Conservation (phyloP, 106 monocot genomes). For the Phalaenopsis equestris region DNA sequence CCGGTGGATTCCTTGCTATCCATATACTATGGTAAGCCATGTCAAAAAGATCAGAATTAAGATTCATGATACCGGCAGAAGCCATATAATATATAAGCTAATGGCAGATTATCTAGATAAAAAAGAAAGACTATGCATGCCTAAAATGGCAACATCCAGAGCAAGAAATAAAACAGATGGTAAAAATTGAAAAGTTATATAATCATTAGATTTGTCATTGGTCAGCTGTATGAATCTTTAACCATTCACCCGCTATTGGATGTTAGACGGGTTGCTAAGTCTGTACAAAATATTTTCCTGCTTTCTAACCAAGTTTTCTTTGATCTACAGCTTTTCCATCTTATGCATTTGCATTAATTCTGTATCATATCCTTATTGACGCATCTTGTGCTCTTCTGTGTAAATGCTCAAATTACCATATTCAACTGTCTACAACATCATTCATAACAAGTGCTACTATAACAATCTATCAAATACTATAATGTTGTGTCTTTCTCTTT, state of each 20-base stretch:
- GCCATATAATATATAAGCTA: not conserved
- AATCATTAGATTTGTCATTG: not conserved
- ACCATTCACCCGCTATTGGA: not conserved
- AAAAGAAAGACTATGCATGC: too few relatives aligned
- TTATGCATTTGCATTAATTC: not conserved
- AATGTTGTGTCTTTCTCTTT: too few relatives aligned
- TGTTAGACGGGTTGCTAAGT: not conserved
- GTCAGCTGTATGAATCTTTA: not conserved
- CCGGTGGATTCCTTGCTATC: constrained; percentile 18
- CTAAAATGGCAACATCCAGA: too few relatives aligned
- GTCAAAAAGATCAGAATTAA: not conserved
- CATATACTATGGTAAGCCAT: constrained; percentile 2
- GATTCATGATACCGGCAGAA: not conserved
- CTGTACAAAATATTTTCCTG: not conserved
- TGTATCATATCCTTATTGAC: not conserved
- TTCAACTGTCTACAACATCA: not conserved
- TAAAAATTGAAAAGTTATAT: too few relatives aligned
- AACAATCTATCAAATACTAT: too few relatives aligned
- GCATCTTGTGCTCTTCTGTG: not conserved
- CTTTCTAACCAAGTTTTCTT: not conserved
- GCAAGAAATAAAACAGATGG: too few relatives aligned
- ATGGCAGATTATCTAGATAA: too few relatives aligned
- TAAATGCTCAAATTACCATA: not conserved
- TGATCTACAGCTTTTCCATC: not conserved
- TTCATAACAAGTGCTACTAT: not conserved